phyloP scores from a whole-genome alignment of 148 eudicot genomes.

The Heliamphora exappendiculata region DNA sequence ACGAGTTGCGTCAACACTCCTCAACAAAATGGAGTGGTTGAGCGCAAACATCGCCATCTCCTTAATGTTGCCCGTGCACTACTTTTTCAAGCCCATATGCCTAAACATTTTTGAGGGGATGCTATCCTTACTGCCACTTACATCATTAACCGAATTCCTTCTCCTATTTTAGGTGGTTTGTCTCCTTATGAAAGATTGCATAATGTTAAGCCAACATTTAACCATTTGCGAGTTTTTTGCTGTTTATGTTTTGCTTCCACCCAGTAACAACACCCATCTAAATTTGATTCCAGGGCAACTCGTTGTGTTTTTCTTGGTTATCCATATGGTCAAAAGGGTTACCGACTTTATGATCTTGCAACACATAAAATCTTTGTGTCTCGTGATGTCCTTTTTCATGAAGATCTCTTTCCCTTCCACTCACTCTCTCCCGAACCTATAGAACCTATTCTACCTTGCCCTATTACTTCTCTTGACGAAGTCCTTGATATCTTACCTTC shows the following conservation, averaged over 20 bases:
- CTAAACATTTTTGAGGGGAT: no score
- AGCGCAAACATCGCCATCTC: no score
- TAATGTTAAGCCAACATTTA: background rate
- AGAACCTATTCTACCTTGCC: no score
- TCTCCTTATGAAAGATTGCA: background rate
- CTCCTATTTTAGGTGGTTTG: no score
- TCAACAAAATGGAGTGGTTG: no score
- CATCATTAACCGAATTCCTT: no score
- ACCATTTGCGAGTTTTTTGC: background rate
- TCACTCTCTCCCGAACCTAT: background rate
- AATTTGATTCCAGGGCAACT: background rate
- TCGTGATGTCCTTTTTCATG: background rate
- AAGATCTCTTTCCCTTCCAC: background rate
- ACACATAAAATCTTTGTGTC: background rate
- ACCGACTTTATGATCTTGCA: background rate
- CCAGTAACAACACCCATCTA: background rate
- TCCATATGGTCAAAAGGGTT: background rate
- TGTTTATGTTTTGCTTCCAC: background rate
- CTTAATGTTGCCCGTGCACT: no score
- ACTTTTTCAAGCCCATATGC: no score
- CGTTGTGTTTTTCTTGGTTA: background rate
- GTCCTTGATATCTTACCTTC: background rate
- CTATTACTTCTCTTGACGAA: no score
- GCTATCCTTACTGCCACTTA: no score
- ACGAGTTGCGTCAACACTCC: no score